These are phyloP conservation scores for Fusarium nanum DNA, from an alignment of 2,329 filamentous ascomycete species.

Conservation along the genomic window DNA sequence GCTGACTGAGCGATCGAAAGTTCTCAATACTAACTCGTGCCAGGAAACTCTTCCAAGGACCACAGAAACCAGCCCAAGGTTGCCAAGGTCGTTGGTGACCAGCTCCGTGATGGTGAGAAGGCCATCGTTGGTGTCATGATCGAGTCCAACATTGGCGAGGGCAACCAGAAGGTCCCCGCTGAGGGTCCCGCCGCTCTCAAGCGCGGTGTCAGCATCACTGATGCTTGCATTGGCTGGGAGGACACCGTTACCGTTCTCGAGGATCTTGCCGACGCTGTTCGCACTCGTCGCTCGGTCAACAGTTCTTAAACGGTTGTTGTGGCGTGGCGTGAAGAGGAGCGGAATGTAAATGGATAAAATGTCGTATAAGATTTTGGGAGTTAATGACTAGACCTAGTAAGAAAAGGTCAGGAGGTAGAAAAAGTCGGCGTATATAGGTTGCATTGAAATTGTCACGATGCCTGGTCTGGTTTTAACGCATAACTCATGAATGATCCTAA, in stretches of 20 bases:
- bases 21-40: constrained; percentile 2
- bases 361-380: constrained; percentile 32
- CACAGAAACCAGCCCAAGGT: constrained; percentile 98
- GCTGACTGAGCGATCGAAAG: constrained; percentile 53
- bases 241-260: constrained; percentile 83
- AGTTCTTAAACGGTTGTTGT: constrained; percentile 45
- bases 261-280: constrained; percentile 85
- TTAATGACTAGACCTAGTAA: constrained; percentile 40
- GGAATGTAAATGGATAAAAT: constrained; percentile 11
- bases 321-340: constrained; percentile 39
- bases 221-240: constrained; percentile 96
- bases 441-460: constrained; percentile 45
- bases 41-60: constrained; percentile 96
- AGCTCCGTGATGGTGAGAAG: constrained; percentile 87
- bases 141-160: constrained; percentile 95
- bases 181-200: constrained; percentile 83
- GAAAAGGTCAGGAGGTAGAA: constrained; percentile 35
- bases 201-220: constrained; percentile 93
- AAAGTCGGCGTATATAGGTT: constrained; percentile 45
- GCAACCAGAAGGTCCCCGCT: constrained; percentile 85
- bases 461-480: constrained; percentile 28
- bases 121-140: constrained; percentile 98
- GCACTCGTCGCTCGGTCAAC: constrained; percentile 73
- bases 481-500: constrained; percentile 8
- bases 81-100: constrained; percentile 81